These are phyloP conservation scores for Waltergamsia citrina DNA, from an alignment of 2,329 filamentous ascomycete genomes.

Conservation along the genomic window DNA sequence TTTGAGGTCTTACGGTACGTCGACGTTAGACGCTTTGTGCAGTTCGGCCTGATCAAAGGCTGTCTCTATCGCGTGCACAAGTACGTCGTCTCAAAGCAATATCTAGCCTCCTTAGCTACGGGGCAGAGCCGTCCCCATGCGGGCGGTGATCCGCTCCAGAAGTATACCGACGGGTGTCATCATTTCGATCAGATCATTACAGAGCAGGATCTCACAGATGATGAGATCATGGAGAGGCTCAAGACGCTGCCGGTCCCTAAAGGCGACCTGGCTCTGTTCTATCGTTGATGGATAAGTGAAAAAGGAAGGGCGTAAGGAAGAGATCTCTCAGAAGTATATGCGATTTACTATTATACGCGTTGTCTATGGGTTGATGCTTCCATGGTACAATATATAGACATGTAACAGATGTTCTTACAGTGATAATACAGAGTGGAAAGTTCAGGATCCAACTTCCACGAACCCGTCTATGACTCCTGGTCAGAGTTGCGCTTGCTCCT, in stretches of 20 bases:
- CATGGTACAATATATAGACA: slow-evolving; percentile 7
- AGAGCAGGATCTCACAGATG: slow-evolving; percentile 61
- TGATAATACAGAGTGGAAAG: too few species aligned
- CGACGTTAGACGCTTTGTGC: slow-evolving; percentile 84
- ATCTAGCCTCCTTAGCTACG: slow-evolving; percentile 45
- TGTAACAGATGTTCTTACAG: slow-evolving; percentile 17
- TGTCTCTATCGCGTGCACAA: slow-evolving; percentile 90
- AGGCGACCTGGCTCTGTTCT: slow-evolving; percentile 45
- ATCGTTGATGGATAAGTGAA: slow-evolving; percentile 24
- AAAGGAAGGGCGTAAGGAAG: too few species aligned
- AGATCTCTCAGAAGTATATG: too few species aligned
- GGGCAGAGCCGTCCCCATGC: slow-evolving; percentile 34
- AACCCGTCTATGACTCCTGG: background rate
- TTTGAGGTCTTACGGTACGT: slow-evolving; percentile 63
- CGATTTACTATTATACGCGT: too few species aligned
- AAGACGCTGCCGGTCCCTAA: slow-evolving; percentile 43
- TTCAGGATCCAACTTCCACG: too few species aligned
- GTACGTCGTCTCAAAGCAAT: slow-evolving; percentile 65
- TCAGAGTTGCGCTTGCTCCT: slow-evolving; percentile 5
- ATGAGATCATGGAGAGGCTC: slow-evolving; percentile 60
- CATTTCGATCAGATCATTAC: slow-evolving; percentile 77
- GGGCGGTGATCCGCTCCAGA: slow-evolving; percentile 45
- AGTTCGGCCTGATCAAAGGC: slow-evolving; percentile 93
- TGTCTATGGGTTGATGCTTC: too few species aligned
- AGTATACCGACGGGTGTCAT: slow-evolving; percentile 66